A percentile compares a stretch with the other conserved stretches of the same genome.
phyloP scores from a whole-genome alignment of 1,284 basidiomycete genomes.

The Pterulicium gracile region DNA sequence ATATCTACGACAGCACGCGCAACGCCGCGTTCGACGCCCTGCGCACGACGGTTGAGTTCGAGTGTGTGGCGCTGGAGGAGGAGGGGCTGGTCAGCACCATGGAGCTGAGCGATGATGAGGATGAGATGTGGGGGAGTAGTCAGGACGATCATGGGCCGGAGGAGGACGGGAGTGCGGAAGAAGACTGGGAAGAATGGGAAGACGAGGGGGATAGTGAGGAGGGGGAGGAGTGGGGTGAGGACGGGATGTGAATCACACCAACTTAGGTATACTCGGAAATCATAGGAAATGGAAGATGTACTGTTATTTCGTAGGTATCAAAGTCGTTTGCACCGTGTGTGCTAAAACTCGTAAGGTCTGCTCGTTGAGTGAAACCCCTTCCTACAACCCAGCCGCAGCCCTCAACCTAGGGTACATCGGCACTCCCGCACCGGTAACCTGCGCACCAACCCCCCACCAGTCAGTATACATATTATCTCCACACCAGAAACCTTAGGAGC shows the following conservation, averaged over 20 bases:
- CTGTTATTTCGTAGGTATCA: no score
- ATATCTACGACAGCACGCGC: background rate
- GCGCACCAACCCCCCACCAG: background rate
- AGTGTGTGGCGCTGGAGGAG: background rate
- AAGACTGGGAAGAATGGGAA: background rate
- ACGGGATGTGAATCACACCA: no score
- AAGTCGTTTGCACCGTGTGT: no score
- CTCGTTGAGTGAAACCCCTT: no score
- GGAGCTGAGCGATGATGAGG: background rate
- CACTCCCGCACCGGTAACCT: background rate
- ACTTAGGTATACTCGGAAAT: no score
- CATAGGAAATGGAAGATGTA: no score
- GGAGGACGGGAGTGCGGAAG: background rate
- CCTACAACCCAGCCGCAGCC: background rate
- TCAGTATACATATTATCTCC: background rate
- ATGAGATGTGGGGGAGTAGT: background rate
- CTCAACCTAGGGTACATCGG: background rate
- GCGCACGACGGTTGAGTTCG: background rate
- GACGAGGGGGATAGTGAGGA: background rate
- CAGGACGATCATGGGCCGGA: background rate
- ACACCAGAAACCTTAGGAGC: background rate
- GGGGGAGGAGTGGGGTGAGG: background rate
- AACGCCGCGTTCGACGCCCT: background rate
- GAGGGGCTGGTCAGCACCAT: background rate
- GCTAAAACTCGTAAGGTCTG: no score